A percentile compares a stretch with the other conserved stretches of the same genome.
Evolutionary conservation across 2,329 filamentous ascomycete species (phyloP).

Genomic region (Bretziella fagacearum): DNA sequence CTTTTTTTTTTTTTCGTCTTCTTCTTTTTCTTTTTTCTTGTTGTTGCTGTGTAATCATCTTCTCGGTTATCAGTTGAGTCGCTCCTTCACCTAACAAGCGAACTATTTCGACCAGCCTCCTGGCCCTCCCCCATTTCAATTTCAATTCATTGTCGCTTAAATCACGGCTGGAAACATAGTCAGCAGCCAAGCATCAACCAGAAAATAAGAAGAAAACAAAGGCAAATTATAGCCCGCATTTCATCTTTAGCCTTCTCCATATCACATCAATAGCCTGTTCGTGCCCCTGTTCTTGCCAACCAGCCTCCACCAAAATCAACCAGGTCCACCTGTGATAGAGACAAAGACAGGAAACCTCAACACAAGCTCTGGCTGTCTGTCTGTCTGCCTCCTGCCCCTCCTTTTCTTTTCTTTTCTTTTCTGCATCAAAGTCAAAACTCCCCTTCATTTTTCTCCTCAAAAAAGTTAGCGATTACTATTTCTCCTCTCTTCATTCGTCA

Average conservation of each 20-base stretch:
- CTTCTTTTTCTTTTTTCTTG: too few species aligned
- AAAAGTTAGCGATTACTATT: neutral
- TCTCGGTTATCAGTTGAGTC: neutral
- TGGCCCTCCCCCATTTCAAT: too few species aligned
- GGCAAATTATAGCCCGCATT: too few species aligned
- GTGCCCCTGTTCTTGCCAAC: too few species aligned
- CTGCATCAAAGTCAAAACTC: neutral
- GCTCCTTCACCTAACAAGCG: constrained; percentile 1
- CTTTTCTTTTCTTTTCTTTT: neutral
- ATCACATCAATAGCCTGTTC: too few species aligned
- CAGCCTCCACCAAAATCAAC: neutral
- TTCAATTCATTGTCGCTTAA: neutral
- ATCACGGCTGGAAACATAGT: neutral
- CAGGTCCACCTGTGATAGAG: neutral
- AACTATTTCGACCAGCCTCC: neutral
- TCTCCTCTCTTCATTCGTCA: neutral
- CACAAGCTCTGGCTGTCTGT: neutral
- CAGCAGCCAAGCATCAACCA: neutral
- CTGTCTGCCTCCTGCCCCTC: neutral
- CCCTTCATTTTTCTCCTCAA: neutral
- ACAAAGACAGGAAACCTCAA: neutral
- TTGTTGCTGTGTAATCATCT: neutral
- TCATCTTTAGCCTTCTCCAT: too few species aligned
- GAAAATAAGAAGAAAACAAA: too few species aligned
- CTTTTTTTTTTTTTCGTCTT: too few species aligned